Evolutionary conservation across 192 early-diverging fungal genomes (phyloP), one percentile per base, ranked within the genome.

Genomic region (Mortierella hygrophila): DNA sequence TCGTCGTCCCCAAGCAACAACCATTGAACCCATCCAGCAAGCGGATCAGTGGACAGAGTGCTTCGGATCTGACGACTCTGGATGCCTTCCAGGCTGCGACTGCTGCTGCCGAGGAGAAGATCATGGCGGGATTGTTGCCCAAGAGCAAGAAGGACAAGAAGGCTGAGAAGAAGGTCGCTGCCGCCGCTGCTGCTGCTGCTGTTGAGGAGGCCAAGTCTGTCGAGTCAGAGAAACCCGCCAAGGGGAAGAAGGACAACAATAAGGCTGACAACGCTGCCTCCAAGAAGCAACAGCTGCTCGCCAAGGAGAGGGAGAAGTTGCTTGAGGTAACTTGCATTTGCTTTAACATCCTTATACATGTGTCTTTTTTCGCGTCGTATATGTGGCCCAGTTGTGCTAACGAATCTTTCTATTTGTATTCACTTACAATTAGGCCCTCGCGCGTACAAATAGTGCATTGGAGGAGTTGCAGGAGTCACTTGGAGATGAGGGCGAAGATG

Each of bases 201-300:
- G n/a, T 26, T 3, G 29, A 68, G 32, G 37, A 82, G 40, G 60
- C 69, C 68, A 69, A 40, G 46, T 38, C 32, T 5, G 44, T 32
- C 11, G 72, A 42, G 40, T 32, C 42, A 18, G 60, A 29, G 21
- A 52, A 76, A 23, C 57, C 55, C 52, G 40, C 70, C 37, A 60
- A 70, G 32, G 38, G 52, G 78, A 75, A 75, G 60, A 73, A 85
- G 63, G 76, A 85, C 70, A 46, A 29, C 4, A 77, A 77, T 1
- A 73, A 70, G 46, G 63, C 70, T 18, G 49, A 72, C 32, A 32
- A 13, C 11, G 55, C 78, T 40, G 7, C 70, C 10, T 81, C 79
- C 21, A 86, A 78, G 75, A 86, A 81, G 72, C 84, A 86, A 72
- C 84, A 78, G 54, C 84, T 78, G 57, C 84, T 86, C 26, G 75